These are phyloP conservation scores for Colletotrichum melonis DNA, from an alignment of 2,329 filamentous ascomycete genomes.

Conservation along the genomic window DNA sequence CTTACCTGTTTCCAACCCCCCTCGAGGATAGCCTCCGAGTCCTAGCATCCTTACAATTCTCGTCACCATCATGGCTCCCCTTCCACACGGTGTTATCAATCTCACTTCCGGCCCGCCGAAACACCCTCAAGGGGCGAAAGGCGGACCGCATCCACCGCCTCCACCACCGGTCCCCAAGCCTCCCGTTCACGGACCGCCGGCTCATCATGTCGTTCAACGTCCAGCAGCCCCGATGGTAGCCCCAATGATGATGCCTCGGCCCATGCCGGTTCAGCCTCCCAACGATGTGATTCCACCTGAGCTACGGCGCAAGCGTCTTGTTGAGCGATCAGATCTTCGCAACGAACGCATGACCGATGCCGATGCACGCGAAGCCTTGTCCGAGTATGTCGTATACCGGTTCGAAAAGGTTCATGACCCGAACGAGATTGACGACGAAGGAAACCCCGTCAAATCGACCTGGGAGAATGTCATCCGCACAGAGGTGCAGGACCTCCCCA, in stretches of 20 bases:
- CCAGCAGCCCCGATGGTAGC: neutral
- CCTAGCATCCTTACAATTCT: neutral
- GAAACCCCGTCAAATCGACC: constrained; percentile 45
- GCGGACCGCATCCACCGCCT: constrained; percentile 9
- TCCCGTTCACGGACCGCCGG: neutral
- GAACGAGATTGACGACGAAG: constrained; percentile 50
- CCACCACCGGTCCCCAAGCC: neutral
- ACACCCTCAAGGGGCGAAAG: neutral
- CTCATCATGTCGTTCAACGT: neutral
- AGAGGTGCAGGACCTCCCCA: constrained; percentile 50
- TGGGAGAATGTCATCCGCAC: constrained; percentile 53
- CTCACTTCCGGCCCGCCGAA: neutral
- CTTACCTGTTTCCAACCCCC: neutral
- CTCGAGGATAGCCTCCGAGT: neutral
- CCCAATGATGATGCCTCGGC: neutral
- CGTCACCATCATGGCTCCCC: constrained; percentile 15
- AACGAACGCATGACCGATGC: constrained; percentile 49
- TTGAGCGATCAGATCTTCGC: constrained; percentile 50
- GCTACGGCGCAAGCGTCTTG: constrained; percentile 33
- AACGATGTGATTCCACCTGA: constrained; percentile 25
- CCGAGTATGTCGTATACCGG: constrained; percentile 53
- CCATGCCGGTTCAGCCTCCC: constrained; percentile 20
- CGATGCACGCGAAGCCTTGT: constrained; percentile 52
- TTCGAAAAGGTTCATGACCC: constrained; percentile 52
- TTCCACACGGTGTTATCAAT: constrained; percentile 11